Base-by-base conservation (phyloP, 2,329 filamentous ascomycete species). In the Phialophora chinensis region DNA sequence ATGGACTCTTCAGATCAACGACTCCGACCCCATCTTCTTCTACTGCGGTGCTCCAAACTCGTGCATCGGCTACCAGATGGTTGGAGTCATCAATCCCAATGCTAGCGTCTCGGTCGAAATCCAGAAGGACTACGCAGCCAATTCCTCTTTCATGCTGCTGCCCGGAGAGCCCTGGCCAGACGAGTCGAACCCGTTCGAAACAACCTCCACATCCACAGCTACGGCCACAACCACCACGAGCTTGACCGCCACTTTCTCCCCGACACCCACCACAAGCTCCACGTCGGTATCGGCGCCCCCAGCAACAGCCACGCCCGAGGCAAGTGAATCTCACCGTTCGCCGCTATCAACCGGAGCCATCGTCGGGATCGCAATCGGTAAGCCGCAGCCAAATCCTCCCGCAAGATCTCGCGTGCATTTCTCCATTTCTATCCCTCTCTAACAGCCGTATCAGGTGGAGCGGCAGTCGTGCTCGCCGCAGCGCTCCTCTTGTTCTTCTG, bases 51-150 rank as follows among this genome's bases (percentile, higher is more conserved):
- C 89, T 0, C 84, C 86, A 0, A 83, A 81, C 0, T 91, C 89
- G 1, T 94, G 91, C 73, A 81, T 83, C 2, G 76, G 79, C 2
- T 84, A 89, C 50, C 83, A 86, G 27, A 94, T 94, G 91, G 84
- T 94, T 14, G 91, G 90, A 2, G 89, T 86, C 1, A 89, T 94
- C 71, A 94, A 93, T 73, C 85, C 88, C 20, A 73, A 72, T 52
- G 66, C 66, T n/a, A 67, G 44, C 31, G 60, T 61, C 23, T 70
- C 65, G 10, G 8, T 73, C 33, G 63, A 62, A 35, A n/a, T 56
- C 7, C 71, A 73, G 44, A 65, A 67, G 42, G 42, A 72, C 29
- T 42, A 67, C 14, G 71, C 71, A 1, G 50, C 61, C n/a, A 23
- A 68, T 8, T 66, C 67, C 5, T 59, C 61, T 17, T 69, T 71